Evolutionary conservation across 2,329 filamentous ascomycete genomes (phyloP).

Genomic region (Colletotrichum nymphaeae): DNA sequence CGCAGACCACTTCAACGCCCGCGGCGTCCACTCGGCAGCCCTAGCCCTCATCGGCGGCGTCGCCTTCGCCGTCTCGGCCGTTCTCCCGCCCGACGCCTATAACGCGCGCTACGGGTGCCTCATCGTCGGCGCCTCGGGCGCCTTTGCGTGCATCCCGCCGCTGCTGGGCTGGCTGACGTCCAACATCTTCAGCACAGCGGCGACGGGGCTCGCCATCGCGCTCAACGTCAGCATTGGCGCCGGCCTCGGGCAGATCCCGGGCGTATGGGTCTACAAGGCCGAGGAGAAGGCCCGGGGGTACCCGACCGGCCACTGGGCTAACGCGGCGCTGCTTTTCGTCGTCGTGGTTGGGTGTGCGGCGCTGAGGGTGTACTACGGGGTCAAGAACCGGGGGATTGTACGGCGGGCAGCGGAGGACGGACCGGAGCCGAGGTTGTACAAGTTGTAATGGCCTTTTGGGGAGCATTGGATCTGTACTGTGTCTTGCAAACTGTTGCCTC

Average conservation of each 20-base stretch:
- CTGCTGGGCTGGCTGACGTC: slow-evolving; percentile 78
- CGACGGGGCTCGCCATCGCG: slow-evolving; percentile 76
- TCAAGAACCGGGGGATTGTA: slow-evolving; percentile 53
- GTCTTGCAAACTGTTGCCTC: not conserved
- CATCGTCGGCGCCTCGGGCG: slow-evolving; percentile 73
- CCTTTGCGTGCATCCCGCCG: slow-evolving; percentile 77
- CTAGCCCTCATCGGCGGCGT: slow-evolving; percentile 52
- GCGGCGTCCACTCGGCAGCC: slow-evolving; percentile 55
- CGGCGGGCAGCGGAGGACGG: slow-evolving; percentile 44
- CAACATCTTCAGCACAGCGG: slow-evolving; percentile 74
- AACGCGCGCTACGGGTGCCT: slow-evolving; percentile 74
- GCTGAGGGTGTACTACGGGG: slow-evolving; percentile 67
- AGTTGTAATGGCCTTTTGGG: slow-evolving; percentile 43
- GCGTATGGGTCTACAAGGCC: slow-evolving; percentile 79
- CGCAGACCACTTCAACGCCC: slow-evolving; percentile 70
- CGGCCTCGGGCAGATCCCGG: slow-evolving; percentile 76
- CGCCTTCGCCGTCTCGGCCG: slow-evolving; percentile 50
- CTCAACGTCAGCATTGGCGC: slow-evolving; percentile 76
- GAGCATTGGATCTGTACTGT: not conserved
- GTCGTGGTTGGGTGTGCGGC: slow-evolving; percentile 65
- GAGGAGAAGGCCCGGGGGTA: slow-evolving; percentile 70
- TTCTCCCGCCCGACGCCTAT: slow-evolving; percentile 60
- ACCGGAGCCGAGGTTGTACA: slow-evolving; percentile 53
- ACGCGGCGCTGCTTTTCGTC: slow-evolving; percentile 70
- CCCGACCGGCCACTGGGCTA: slow-evolving; percentile 77